Conservation (phyloP, 2,329 filamentous ascomycete genomes). For the Aschersonia sp. region DNA sequence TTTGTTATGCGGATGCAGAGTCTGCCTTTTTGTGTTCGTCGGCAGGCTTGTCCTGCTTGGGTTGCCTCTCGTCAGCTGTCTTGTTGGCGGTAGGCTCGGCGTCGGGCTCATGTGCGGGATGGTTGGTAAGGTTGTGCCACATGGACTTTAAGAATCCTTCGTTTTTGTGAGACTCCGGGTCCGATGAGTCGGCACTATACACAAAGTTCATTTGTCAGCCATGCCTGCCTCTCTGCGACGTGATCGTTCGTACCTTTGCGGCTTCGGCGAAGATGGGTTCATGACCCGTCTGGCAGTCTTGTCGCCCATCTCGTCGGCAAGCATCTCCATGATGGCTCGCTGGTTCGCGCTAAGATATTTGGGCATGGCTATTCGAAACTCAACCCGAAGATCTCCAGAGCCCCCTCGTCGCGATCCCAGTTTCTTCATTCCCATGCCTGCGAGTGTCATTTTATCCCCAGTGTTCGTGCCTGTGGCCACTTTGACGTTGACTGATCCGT, state of each 20-base stretch:
- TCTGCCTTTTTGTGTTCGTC: constrained; percentile 19
- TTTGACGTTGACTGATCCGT: constrained; percentile 81
- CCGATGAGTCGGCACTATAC: constrained; percentile 7
- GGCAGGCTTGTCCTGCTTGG: constrained; percentile 9
- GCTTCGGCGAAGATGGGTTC: constrained; percentile 36
- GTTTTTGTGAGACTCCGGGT: constrained; percentile 48
- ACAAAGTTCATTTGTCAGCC: background rate
- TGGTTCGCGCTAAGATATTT: constrained; percentile 89
- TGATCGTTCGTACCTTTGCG: constrained; percentile 4
- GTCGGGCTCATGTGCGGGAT: constrained; percentile 39
- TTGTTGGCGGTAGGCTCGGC: constrained; percentile 11
- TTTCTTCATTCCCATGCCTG: constrained; percentile 89
- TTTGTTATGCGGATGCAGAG: constrained; percentile 15
- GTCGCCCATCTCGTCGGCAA: constrained; percentile 92
- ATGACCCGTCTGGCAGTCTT: constrained; percentile 85
- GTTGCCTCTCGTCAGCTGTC: constrained; percentile 6
- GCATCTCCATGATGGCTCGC: constrained; percentile 83
- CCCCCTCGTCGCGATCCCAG: constrained; percentile 52
- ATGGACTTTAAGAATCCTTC: constrained; percentile 88
- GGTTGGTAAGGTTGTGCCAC: constrained; percentile 85
- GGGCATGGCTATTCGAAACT: constrained; percentile 91
- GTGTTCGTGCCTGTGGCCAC: constrained; percentile 84
- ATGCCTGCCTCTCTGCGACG: background rate
- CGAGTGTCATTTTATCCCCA: constrained; percentile 78
- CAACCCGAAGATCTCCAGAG: constrained; percentile 75